Percentiles rank a stretch among this genome's conserved stretches.
Conservation (phyloP, 163 green algal species). For the Coccomyxa subellipsoidea region DNA sequence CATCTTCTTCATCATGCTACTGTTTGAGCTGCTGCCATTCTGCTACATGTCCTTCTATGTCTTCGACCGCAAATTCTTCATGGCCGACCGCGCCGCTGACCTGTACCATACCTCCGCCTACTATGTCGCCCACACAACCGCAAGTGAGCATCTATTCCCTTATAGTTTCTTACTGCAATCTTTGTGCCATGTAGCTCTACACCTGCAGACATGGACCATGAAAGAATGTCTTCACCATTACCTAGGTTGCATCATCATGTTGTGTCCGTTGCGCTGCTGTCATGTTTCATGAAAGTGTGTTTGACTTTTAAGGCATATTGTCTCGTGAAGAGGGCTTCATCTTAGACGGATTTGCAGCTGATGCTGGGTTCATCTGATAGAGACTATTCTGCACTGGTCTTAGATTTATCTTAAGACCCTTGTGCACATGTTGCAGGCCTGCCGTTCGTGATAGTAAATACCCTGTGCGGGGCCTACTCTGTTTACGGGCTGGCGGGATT, state of each 20-base stretch:
- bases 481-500: slow-evolving; percentile 7
- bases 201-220: too few relatives aligned
- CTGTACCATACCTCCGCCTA: slow-evolving; percentile 24
- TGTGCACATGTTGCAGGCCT: not conserved
- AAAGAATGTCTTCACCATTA: too few relatives aligned
- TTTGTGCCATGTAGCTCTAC: too few relatives aligned
- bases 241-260: too few relatives aligned
- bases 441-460: slow-evolving; percentile 11
- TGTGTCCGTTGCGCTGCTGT: too few relatives aligned
- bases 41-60: slow-evolving; percentile 31
- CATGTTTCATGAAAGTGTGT: too few relatives aligned
- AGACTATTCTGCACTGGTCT: too few relatives aligned
- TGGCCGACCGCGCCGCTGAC: not conserved
- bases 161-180: not conserved
- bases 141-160: not conserved
- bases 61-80: slow-evolving; percentile 16
- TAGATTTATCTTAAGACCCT: too few relatives aligned
- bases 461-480: not conserved
- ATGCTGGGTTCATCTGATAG: too few relatives aligned
- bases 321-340: too few relatives aligned
- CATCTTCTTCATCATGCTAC: slow-evolving; percentile 30
- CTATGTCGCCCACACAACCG: slow-evolving; percentile 4
- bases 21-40: slow-evolving; percentile 30
- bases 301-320: too few relatives aligned
- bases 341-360: too few relatives aligned